Evolutionary conservation across 1,139 yeast genomes (phyloP).

Genomic region (Geotrichum klebahnii): DNA sequence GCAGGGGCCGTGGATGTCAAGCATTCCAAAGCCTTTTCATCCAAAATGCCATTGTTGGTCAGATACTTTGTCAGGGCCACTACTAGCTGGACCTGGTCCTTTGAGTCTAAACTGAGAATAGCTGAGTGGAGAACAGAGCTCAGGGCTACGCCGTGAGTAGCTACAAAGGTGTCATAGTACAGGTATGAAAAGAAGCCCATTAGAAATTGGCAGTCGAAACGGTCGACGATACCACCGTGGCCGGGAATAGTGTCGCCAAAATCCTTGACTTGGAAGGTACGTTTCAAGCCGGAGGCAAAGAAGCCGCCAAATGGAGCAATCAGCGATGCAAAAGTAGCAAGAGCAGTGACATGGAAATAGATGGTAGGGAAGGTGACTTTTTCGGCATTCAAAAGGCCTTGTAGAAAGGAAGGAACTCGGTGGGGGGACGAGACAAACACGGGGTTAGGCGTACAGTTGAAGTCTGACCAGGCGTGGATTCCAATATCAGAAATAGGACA

Average conservation of each 20-base stretch:
- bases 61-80: conserved; percentile 61
- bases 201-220: conserved; percentile 95
- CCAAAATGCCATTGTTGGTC: conserved; percentile 51
- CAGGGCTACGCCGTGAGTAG: conserved; percentile 58
- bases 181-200: conserved; percentile 95
- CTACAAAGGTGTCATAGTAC: conserved; percentile 87
- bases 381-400: conserved; percentile 45
- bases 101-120: conserved; percentile 62
- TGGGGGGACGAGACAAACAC: conserved; percentile 77
- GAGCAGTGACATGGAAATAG: conserved; percentile 76
- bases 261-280: conserved; percentile 94
- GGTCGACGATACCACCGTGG: conserved; percentile 96
- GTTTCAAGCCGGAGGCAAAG: conserved; percentile 92
- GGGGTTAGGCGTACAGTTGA: conserved; percentile 79
- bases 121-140: conserved; percentile 73
- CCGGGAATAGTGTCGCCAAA: conserved; percentile 94
- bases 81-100: conserved; percentile 63
- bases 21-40: conserved; percentile 37
- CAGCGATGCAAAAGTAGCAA: conserved; percentile 92
- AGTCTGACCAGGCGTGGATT: conserved; percentile 55
- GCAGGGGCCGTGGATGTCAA: conserved; percentile 28
- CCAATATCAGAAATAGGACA: conserved; percentile 77
- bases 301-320: conserved; percentile 99
- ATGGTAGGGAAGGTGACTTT: conserved; percentile 72
- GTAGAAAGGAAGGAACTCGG: conserved; percentile 67